These are phyloP conservation scores for Zymoseptoria ardabiliae DNA, from an alignment of 2,329 filamentous ascomycete genomes.

Conservation along the genomic window DNA sequence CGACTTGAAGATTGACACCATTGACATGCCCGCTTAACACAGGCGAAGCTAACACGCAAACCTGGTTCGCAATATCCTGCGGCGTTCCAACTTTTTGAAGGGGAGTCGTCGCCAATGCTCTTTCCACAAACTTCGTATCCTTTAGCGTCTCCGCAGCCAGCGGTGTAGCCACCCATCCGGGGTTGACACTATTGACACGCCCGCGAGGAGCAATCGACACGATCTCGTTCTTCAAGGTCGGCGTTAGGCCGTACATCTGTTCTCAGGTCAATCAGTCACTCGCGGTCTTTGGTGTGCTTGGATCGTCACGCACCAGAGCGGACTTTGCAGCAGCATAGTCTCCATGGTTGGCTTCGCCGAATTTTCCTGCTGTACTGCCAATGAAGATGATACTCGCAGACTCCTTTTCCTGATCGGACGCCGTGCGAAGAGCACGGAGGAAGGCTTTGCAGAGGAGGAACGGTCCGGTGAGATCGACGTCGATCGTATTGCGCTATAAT, in stretches of 20 bases:
- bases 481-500: slow-evolving; percentile 20
- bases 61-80: slow-evolving; percentile 24
- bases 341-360: slow-evolving; percentile 26
- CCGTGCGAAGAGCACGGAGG: slow-evolving; percentile 17
- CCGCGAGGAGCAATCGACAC: slow-evolving; percentile 23
- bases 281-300: too few relatives aligned
- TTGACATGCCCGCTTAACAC: slow-evolving; percentile 24
- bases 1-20: slow-evolving; percentile 21
- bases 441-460: slow-evolving; percentile 25
- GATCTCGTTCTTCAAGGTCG: slow-evolving; percentile 29
- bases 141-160: slow-evolving; percentile 20
- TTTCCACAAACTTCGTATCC: slow-evolving; percentile 23
- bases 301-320: slow-evolving; percentile 9
- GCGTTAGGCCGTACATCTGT: slow-evolving; percentile 25
- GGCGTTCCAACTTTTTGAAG: slow-evolving; percentile 24
- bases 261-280: not conserved
- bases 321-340: slow-evolving; percentile 26
- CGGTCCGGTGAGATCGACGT: slow-evolving; percentile 25
- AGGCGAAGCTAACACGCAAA: slow-evolving; percentile 24
- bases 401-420: slow-evolving; percentile 14
- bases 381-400: slow-evolving; percentile 27
- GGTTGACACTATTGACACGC: slow-evolving; percentile 24
- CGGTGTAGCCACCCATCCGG: slow-evolving; percentile 26
- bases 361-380: slow-evolving; percentile 29
- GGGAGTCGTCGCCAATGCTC: slow-evolving; percentile 26